phyloP scores from a whole-genome alignment of 129 eudicot genomes.

The carrot (Daucus carota) region DH1_v3.0 NC_030381.2:4432001-4432500 shows the following conservation, averaged over 20 bases:
- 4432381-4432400: slow-evolving; percentile 19
- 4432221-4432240: slow-evolving; percentile 76
- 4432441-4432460: slow-evolving; percentile 34
- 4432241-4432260: slow-evolving; percentile 23
- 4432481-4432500: slow-evolving; percentile 52
- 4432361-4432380: slow-evolving; percentile 8
- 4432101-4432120: background rate
- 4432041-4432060: slow-evolving; percentile 46
- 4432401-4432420: slow-evolving; percentile 16
- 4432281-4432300: slow-evolving; percentile 28
- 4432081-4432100: slow-evolving; percentile 12
- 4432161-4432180: slow-evolving; percentile 36
- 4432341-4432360: slow-evolving; percentile 7
- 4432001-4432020: slow-evolving; percentile 76
- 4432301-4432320: slow-evolving; percentile 47
- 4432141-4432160: background rate
- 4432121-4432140: slow-evolving; percentile 3
- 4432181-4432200: slow-evolving; percentile 65
- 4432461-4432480: slow-evolving; percentile 38
- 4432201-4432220: slow-evolving; percentile 86
- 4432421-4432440: slow-evolving; percentile 29
- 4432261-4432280: slow-evolving; percentile 37
- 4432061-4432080: slow-evolving; percentile 22
- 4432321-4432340: background rate
- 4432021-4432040: slow-evolving; percentile 72